Evolutionary conservation across 1,284 basidiomycete genomes (phyloP).

Genomic region (Rhodotorula mucilaginosa): DNA sequence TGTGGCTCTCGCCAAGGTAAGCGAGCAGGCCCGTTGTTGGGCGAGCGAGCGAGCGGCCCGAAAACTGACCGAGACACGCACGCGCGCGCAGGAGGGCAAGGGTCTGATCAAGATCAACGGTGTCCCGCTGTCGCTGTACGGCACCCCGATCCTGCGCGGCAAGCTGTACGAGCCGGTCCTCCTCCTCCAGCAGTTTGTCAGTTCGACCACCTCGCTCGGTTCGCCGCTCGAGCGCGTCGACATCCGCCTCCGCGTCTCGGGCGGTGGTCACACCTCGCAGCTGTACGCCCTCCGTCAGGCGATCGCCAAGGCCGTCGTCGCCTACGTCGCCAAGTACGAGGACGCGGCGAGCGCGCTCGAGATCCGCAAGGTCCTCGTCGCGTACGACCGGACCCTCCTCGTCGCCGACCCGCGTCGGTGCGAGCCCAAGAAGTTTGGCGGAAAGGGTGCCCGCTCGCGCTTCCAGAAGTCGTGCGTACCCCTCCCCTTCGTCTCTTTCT

Average conservation of each 20-base stretch:
- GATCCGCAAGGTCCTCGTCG: conserved; percentile 91
- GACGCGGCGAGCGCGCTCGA: conserved; percentile 96
- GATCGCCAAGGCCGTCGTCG: conserved; percentile 95
- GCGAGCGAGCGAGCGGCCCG: background rate
- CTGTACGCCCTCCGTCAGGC: conserved; percentile 99
- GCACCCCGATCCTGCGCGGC: conserved; percentile 85
- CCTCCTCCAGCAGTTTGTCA: conserved; percentile 80
- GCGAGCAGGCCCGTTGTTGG: background rate
- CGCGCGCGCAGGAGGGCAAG: conserved; percentile 71
- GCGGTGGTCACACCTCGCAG: conserved; percentile 99
- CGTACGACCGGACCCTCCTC: conserved; percentile 77
- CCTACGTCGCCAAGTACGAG: conserved; percentile 96
- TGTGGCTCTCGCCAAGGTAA: conserved; percentile 78
- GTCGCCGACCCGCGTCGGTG: conserved; percentile 79
- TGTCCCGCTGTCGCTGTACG: conserved; percentile 89
- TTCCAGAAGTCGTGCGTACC: conserved; percentile 42
- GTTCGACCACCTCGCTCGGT: conserved; percentile 39
- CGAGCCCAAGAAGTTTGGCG: conserved; percentile 81
- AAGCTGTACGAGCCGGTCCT: conserved; percentile 91
- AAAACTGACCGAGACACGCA: conserved; percentile 3
- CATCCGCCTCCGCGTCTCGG: conserved; percentile 97
- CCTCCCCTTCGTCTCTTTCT: background rate
- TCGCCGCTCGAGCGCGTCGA: conserved; percentile 67
- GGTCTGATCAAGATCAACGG: conserved; percentile 97
- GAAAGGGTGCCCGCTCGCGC: conserved; percentile 60